Conservation (phyloP, 768 basidiomycete species). For the Trametes gibbosa region DNA sequence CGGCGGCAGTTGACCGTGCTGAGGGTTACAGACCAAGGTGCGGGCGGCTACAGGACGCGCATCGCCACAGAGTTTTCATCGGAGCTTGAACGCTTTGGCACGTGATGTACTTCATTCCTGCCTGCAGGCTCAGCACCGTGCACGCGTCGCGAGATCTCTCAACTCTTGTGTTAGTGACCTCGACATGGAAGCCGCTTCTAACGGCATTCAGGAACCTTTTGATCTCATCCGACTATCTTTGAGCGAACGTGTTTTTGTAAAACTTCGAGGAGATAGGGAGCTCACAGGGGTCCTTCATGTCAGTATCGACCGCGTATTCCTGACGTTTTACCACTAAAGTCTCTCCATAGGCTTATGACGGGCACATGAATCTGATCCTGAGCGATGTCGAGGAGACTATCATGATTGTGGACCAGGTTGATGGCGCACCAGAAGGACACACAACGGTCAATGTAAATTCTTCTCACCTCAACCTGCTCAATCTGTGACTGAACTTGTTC, state of each 20-base stretch:
- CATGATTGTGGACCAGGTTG: slow-evolving; percentile 87
- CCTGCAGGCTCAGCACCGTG: too few relatives aligned
- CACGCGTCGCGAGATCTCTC: slow-evolving; percentile 6
- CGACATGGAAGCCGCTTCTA: slow-evolving; percentile 65
- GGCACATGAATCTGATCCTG: slow-evolving; percentile 99
- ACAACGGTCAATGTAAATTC: slow-evolving; percentile 62
- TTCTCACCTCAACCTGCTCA: too few relatives aligned
- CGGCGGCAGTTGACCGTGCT: slow-evolving; percentile 20
- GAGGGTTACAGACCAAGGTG: slow-evolving; percentile 1
- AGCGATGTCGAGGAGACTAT: slow-evolving; percentile 98
- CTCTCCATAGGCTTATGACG: slow-evolving; percentile 85
- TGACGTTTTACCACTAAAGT: slow-evolving; percentile 13
- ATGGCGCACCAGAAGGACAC: slow-evolving; percentile 54
- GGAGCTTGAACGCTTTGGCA: slow-evolving; percentile 19
- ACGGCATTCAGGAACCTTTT: slow-evolving; percentile 91
- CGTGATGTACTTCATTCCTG: slow-evolving; percentile 1
- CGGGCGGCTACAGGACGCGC: background rate
- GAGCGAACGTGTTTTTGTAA: slow-evolving; percentile 97
- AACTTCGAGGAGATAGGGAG: slow-evolving; percentile 92
- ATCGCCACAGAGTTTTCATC: slow-evolving; percentile 4
- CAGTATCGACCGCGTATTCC: slow-evolving; percentile 29
- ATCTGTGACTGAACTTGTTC: background rate
- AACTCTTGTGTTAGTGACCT: slow-evolving; percentile 1
- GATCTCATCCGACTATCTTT: slow-evolving; percentile 95
- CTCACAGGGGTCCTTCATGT: slow-evolving; percentile 92